Evolutionary conservation across 352 stramenopile genomes (phyloP).

Genomic region (Globisporangium nagaii): DNA sequence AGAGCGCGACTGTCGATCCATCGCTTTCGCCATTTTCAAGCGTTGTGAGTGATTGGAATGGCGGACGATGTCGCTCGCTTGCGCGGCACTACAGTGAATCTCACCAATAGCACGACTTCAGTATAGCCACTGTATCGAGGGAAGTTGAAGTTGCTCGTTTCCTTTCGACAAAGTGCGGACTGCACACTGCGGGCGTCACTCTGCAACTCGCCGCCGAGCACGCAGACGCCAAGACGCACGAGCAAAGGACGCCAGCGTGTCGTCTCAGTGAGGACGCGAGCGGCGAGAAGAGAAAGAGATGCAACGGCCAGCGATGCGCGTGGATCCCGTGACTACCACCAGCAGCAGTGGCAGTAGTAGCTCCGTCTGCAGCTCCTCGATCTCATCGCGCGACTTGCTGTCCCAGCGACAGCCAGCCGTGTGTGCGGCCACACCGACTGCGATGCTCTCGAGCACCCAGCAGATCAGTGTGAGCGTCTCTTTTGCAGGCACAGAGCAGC

Average conservation of each 20-base stretch:
- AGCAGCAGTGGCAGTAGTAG: not conserved
- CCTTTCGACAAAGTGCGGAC: slow-evolving; percentile 1
- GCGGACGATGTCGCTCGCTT: too few relatives aligned
- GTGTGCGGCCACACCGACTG: not conserved
- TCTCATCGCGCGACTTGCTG: not conserved
- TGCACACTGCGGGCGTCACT: not conserved
- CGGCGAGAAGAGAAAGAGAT: not conserved
- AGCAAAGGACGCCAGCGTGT: too few relatives aligned
- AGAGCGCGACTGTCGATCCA: not conserved
- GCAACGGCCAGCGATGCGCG: not conserved
- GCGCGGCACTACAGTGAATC: not conserved
- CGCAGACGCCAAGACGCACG: not conserved
- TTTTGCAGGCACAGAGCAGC: not conserved
- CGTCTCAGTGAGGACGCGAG: not conserved
- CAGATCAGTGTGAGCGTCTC: not conserved
- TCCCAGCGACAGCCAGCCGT: not conserved
- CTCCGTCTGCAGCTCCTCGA: too few relatives aligned
- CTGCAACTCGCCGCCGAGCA: not conserved
- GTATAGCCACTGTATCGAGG: slow-evolving; percentile 2
- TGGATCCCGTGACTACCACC: not conserved
- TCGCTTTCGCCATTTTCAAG: not conserved
- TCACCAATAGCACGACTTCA: not conserved
- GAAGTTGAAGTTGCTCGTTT: slow-evolving; percentile 11
- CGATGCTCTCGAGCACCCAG: not conserved
- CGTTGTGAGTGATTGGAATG: slow-evolving; percentile 8